Conservation (phyloP, 768 basidiomycete genomes). For the Pleurotus salmoneostramineus region DNA sequence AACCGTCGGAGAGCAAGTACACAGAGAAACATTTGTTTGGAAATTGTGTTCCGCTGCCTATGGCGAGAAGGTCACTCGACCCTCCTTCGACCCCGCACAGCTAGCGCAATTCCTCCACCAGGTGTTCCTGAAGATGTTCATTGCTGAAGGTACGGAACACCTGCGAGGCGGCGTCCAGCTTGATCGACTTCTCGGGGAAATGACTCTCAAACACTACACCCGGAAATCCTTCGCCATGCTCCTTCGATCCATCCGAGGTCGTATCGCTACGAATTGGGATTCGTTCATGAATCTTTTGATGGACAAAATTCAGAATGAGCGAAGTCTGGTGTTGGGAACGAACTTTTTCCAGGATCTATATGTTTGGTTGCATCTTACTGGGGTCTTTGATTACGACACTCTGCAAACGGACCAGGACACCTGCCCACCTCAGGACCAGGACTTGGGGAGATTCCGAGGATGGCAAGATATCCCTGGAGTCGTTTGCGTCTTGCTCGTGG, state of each 20-base stretch:
- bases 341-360: slow-evolving; percentile 43
- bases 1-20: slow-evolving; percentile 17
- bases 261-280: slow-evolving; percentile 36
- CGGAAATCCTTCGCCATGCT: slow-evolving; percentile 45
- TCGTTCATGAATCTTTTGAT: slow-evolving; percentile 31
- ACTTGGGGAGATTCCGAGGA: slow-evolving; percentile 17
- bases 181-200: slow-evolving; percentile 12
- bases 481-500: slow-evolving; percentile 28
- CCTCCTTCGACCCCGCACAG: slow-evolving; percentile 23
- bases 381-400: slow-evolving; percentile 26
- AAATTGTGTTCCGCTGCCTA: slow-evolving; percentile 16
- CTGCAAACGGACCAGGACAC: neutral
- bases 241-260: slow-evolving; percentile 33
- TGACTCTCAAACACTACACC: slow-evolving; percentile 36
- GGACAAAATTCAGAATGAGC: slow-evolving; percentile 18
- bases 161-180: slow-evolving; percentile 5
- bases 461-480: slow-evolving; percentile 28
- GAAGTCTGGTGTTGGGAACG: slow-evolving; percentile 19
- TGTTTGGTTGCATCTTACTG: slow-evolving; percentile 35
- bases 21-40: slow-evolving; percentile 36
- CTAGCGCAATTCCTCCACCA: slow-evolving; percentile 35
- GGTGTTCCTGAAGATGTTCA: slow-evolving; percentile 42
- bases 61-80: slow-evolving; percentile 4
- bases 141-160: slow-evolving; percentile 26
- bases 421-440: slow-evolving; percentile 9